Percentiles rank a stretch among this genome's conserved stretches.
Conservation (phyloP, 2,329 filamentous ascomycete species). For the Aspergillus udagawae region DNA sequence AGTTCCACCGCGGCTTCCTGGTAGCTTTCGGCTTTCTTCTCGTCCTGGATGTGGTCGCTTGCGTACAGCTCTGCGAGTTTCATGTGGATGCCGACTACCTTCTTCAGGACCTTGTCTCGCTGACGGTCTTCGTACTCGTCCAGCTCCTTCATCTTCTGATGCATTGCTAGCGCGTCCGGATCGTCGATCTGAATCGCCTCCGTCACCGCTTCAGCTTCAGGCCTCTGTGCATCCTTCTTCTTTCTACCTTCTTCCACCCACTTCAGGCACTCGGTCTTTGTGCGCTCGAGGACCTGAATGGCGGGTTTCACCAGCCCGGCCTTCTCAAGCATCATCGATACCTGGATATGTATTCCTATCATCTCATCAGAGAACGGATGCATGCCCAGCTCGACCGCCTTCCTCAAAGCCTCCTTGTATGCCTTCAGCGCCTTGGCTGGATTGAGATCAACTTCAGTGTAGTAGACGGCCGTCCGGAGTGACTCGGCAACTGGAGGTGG, state of each 20-base stretch:
- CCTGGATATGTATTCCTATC: slow-evolving; percentile 79
- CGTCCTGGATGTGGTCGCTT: slow-evolving; percentile 68
- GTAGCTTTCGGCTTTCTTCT: slow-evolving; percentile 68
- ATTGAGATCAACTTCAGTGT: slow-evolving; percentile 71
- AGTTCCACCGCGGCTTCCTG: slow-evolving; percentile 81
- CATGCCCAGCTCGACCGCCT: slow-evolving; percentile 69
- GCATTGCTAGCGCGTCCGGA: slow-evolving; percentile 17
- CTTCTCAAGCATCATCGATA: slow-evolving; percentile 75
- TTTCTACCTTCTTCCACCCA: slow-evolving; percentile 31
- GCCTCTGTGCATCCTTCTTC: slow-evolving; percentile 15
- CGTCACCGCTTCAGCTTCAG: slow-evolving; percentile 16
- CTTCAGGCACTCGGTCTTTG: slow-evolving; percentile 62
- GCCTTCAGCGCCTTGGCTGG: slow-evolving; percentile 74
- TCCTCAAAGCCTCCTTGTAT: slow-evolving; percentile 73
- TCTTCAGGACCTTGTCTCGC: slow-evolving; percentile 66
- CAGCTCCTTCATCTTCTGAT: slow-evolving; percentile 20
- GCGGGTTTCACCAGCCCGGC: slow-evolving; percentile 66
- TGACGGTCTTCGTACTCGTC: slow-evolving; percentile 36
- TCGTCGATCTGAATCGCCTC: slow-evolving; percentile 17
- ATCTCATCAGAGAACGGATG: slow-evolving; percentile 90
- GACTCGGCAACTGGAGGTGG: slow-evolving; percentile 49
- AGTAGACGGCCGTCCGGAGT: slow-evolving; percentile 81
- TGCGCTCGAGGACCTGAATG: slow-evolving; percentile 72
- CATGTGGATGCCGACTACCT: slow-evolving; percentile 69
- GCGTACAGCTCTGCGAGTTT: slow-evolving; percentile 84